phyloP scores from a whole-genome alignment of 345 rosid species.

The Corchorus olitorius region DNA sequence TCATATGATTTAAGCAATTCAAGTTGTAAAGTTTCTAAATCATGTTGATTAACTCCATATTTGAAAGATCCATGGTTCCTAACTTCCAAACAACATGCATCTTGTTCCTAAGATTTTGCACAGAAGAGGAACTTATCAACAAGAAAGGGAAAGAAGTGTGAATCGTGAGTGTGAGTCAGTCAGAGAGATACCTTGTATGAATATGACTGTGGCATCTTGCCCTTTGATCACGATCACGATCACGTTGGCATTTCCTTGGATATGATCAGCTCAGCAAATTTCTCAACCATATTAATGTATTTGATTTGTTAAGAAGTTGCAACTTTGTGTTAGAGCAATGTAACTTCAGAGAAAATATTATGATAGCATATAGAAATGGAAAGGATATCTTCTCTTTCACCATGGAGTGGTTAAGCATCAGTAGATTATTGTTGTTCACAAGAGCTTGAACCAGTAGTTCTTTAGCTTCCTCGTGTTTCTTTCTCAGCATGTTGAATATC shows the following conservation, averaged over 20 bases:
- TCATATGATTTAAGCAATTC: not conserved
- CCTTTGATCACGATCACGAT: not conserved
- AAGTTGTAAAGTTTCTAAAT: not conserved
- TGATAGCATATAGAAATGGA: constrained; percentile 10
- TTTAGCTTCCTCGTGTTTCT: constrained; percentile 87
- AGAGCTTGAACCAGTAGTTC: constrained; percentile 78
- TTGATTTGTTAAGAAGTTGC: constrained; percentile 46
- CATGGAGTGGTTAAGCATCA: constrained; percentile 88
- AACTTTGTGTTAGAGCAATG: not conserved
- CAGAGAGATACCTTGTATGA: constrained; percentile 9
- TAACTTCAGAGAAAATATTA: not conserved
- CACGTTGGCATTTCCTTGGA: constrained; percentile 33
- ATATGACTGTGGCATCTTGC: not conserved
- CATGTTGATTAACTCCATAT: not conserved
- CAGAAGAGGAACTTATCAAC: constrained; percentile 6
- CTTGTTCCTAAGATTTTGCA: not conserved
- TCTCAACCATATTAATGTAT: constrained; percentile 65
- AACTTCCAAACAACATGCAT: not conserved
- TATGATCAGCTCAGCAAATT: constrained; percentile 50
- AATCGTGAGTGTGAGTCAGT: not conserved
- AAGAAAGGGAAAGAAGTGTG: not conserved
- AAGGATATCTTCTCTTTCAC: constrained; percentile 87
- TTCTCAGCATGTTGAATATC: constrained; percentile 79
- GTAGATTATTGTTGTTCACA: constrained; percentile 72
- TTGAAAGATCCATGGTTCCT: not conserved